Percentiles rank a stretch among this genome's conserved stretches.
Evolutionary conservation across 163 green algal species (phyloP).

Genomic region (Scenedesmus sp.): DNA sequence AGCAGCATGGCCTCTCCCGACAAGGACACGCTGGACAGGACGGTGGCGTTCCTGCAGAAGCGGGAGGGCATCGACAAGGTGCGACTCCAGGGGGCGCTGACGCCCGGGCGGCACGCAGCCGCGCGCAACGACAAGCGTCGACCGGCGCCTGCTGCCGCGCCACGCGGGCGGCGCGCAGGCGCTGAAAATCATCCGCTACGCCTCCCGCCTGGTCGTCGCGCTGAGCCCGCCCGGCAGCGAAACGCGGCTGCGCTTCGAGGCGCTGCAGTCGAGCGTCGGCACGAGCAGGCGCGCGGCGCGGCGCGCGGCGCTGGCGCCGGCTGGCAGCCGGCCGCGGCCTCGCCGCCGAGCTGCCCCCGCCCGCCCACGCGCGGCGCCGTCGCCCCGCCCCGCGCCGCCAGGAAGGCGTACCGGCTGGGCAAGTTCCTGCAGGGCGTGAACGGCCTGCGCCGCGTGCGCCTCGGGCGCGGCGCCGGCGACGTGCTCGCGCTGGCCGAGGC

Average conservation of each 20-base stretch:
- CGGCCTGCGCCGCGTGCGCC: conserved; percentile 60
- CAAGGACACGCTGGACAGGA: conserved; percentile 63
- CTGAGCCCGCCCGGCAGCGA: conserved; percentile 53
- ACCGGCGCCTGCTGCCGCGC: background rate
- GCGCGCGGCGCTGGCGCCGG: too few species aligned
- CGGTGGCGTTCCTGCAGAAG: conserved; percentile 68
- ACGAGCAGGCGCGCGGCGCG: conserved; percentile 61
- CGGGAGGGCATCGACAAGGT: conserved; percentile 88
- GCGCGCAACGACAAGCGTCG: too few species aligned
- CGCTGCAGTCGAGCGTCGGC: conserved; percentile 75
- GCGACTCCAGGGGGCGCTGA: too few species aligned
- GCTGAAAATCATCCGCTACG: conserved; percentile 82
- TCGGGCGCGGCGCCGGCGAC: background rate
- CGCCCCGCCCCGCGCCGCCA: conserved; percentile 42
- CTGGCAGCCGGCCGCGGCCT: too few species aligned
- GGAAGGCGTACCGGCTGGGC: conserved; percentile 84
- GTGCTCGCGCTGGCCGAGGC: conserved; percentile 62
- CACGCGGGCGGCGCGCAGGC: conserved; percentile 52
- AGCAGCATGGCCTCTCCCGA: conserved; percentile 4
- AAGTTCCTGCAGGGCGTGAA: conserved; percentile 87
- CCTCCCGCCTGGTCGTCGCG: conserved; percentile 70
- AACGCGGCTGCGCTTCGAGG: conserved; percentile 44
- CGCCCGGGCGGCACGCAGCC: too few species aligned
- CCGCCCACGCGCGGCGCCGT: too few species aligned
- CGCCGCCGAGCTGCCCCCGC: too few species aligned